Base-by-base conservation (phyloP, 352 stramenopile species). In the Phytophthora brassicae region DNA sequence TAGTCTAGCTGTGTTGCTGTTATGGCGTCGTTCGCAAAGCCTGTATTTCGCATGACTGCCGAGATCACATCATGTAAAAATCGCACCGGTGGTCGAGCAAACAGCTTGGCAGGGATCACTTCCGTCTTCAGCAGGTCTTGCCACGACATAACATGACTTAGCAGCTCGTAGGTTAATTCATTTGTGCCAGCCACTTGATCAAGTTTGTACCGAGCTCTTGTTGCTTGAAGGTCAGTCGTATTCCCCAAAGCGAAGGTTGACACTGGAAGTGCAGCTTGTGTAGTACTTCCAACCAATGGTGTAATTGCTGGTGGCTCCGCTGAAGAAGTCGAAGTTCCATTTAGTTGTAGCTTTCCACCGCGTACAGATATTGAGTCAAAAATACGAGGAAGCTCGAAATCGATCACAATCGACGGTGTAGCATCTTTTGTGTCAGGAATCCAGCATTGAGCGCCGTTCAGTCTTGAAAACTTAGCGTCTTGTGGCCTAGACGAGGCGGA, bases 41-140 rank as follows among this genome's bases (percentile, higher is more conserved):
- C 77, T 19, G 86, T 95, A 65, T 82, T 92, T 35, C 67, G 51
- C 43, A 90, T 88, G 14, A 90, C 74, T 4, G 78, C 64, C 1
- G 82, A 90, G 46, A 92, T 84, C 17, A 93, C 56, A 52, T 95
- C 86, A 50, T 93, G 86, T 1, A 95, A 49, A 39, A 95, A 95
- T 12, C 86, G 81, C 46, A 95, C 80, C 0, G 86, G 84, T n/a
- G 84, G 86, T 6, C 84, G 73, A 9, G 69, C 68, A 64, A 93
- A 93, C 1, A 95, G 61, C 47, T 95, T 95, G 3, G 64, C 65
- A 4, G 86, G 84, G 0, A 93, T 52, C 6, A 82, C 60, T 13
- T 66, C 70, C 4, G 84, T 89, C 56, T 93, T 93, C 1, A 95
- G 52, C 19, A 95, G 39, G 53, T 91, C 77, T 24, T 81, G 60